Conservation (phyloP, 164 flowering plant species). For the Brasenia schreberi region DNA sequence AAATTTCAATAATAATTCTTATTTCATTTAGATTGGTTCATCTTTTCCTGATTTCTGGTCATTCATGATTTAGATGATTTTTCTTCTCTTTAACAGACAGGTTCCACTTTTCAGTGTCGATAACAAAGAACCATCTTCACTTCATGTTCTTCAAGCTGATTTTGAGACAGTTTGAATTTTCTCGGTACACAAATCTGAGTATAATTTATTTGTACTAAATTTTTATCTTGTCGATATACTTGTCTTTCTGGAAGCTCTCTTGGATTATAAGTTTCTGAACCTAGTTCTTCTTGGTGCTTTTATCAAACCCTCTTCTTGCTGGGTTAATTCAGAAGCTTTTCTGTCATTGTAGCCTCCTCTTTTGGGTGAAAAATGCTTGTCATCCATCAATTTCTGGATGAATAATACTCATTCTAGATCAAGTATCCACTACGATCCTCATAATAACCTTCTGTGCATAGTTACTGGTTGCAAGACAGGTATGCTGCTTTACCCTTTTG, state of each 20-base stretch:
- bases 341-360: slow-evolving; percentile 43
- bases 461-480: slow-evolving; percentile 87
- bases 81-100: slow-evolving; percentile 13
- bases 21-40: too few species aligned
- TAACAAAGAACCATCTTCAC: slow-evolving; percentile 42
- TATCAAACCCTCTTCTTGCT: too few species aligned
- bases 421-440: slow-evolving; percentile 96
- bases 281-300: too few species aligned
- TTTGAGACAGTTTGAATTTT: slow-evolving; percentile 38
- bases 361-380: slow-evolving; percentile 38
- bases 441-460: slow-evolving; percentile 75
- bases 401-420: slow-evolving; percentile 61
- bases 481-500: slow-evolving; percentile 4
- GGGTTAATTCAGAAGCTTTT: not conserved
- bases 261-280: too few species aligned
- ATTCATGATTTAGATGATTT: too few species aligned
- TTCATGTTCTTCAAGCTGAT: slow-evolving; percentile 49
- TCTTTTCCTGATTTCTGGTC: too few species aligned
- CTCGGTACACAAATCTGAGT: not conserved
- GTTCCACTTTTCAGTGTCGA: slow-evolving; percentile 58
- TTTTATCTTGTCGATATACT: too few species aligned
- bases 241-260: too few species aligned
- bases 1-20: too few species aligned
- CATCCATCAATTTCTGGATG: slow-evolving; percentile 93
- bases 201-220: too few species aligned